A percentile compares a stretch with the other conserved stretches of the same genome.
Conservation (phyloP, 768 basidiomycete species). For the Hortiboletus campestris region DNA sequence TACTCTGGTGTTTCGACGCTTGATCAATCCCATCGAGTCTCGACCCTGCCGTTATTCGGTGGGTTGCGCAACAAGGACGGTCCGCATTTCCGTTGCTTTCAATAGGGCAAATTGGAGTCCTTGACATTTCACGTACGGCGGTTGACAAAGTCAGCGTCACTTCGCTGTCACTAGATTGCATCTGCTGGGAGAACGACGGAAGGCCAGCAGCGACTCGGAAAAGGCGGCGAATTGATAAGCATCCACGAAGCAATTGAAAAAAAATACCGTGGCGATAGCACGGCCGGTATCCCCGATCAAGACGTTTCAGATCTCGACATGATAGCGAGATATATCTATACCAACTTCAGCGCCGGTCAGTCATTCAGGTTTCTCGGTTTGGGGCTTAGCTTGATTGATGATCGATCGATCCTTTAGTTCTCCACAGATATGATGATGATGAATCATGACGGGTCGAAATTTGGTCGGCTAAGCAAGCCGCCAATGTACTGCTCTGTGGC, state of each 20-base stretch:
- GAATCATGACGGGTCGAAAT: not conserved
- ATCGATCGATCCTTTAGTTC: not conserved
- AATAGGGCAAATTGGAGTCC: not conserved
- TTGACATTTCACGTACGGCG: not conserved
- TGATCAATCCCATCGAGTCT: not conserved
- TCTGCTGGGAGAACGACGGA: not conserved
- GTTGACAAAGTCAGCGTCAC: not conserved
- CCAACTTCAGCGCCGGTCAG: not conserved
- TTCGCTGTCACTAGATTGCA: conserved; percentile 2
- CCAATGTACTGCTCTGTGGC: not conserved
- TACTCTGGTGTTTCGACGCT: not conserved
- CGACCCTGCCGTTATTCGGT: not conserved
- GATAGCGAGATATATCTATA: not conserved
- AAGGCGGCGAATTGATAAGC: not conserved
- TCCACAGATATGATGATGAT: too few species aligned
- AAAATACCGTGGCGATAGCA: not conserved
- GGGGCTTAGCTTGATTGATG: not conserved
- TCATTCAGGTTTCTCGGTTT: not conserved
- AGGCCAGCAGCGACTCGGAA: not conserved
- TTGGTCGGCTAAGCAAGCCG: not conserved
- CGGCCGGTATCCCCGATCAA: not conserved
- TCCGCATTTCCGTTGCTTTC: not conserved
- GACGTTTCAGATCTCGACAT: conserved; percentile 10
- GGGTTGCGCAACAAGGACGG: not conserved
- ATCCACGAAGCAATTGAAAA: not conserved